These are phyloP conservation scores for Cyberlindnera bimundalis DNA, from an alignment of 805 yeast genomes.

Conservation along the genomic window DNA sequence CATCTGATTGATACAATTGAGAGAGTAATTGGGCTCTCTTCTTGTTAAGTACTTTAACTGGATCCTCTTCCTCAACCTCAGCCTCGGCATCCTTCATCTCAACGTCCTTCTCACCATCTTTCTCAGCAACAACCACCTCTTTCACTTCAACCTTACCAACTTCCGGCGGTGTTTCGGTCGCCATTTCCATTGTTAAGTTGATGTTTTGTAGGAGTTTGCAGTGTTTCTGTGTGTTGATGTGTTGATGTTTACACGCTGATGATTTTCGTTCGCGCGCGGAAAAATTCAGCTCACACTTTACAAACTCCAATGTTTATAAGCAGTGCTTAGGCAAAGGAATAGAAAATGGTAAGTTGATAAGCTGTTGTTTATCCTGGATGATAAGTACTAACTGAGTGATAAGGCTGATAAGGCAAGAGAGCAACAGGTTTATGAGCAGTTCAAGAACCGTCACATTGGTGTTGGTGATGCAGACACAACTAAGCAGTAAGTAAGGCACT, in stretches of 20 bases:
- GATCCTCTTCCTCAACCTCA: no score
- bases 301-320: no score
- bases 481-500: constrained; percentile 32
- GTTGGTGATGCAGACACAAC: constrained; percentile 74
- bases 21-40: constrained; percentile 4
- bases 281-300: no score
- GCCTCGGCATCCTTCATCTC: constrained; percentile 10
- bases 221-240: not conserved
- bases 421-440: constrained; percentile 49
- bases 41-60: not conserved
- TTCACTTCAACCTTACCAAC: no score
- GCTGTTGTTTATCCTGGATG: no score
- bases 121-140: not conserved
- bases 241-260: no score
- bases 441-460: constrained; percentile 65
- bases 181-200: not conserved
- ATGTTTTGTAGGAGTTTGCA: constrained; percentile 5
- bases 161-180: no score
- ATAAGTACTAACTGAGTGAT: constrained; percentile 1
- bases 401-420: constrained; percentile 67
- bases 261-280: no score
- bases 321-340: no score
- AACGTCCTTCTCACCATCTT: constrained; percentile 6
- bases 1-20: not conserved
- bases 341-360: not conserved